Conservation (phyloP, 345 rosid genomes). For the Euphorbia peplus region DNA sequence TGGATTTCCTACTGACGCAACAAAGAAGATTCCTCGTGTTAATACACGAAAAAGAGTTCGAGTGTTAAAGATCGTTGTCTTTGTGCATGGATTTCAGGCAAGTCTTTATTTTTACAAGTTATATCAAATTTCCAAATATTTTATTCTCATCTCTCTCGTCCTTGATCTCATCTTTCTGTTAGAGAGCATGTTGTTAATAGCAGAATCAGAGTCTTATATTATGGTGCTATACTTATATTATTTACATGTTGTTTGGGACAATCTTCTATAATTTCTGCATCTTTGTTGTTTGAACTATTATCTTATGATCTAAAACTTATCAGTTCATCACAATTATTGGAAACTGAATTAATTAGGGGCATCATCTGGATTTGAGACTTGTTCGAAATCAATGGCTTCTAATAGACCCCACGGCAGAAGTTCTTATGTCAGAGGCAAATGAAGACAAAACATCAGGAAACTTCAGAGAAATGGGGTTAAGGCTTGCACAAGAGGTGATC, state of each 20-base stretch:
- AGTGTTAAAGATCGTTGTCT: constrained; percentile 69
- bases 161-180: background rate
- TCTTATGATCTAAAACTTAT: constrained; percentile 5
- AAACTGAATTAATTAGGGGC: constrained; percentile 52
- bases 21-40: constrained; percentile 30
- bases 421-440: constrained; percentile 93
- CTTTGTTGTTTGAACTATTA: background rate
- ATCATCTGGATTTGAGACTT: constrained; percentile 93
- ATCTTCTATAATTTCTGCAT: constrained; percentile 3
- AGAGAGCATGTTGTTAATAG: background rate
- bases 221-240: background rate
- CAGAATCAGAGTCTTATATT: background rate
- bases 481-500: constrained; percentile 84
- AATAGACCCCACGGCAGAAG: constrained; percentile 80
- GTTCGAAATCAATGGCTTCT: constrained; percentile 94
- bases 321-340: constrained; percentile 7
- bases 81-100: constrained; percentile 98
- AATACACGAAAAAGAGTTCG: constrained; percentile 37
- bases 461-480: constrained; percentile 89
- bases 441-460: constrained; percentile 91
- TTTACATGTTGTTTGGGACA: background rate
- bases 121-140: background rate
- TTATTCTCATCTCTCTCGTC: background rate
- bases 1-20: constrained; percentile 30
- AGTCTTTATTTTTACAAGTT: constrained; percentile 18